A percentile compares a stretch with the other conserved stretches of the same genome.
phyloP scores from a whole-genome alignment of 1,139 yeast species.

The Blastobotrys capitulatus region DNA sequence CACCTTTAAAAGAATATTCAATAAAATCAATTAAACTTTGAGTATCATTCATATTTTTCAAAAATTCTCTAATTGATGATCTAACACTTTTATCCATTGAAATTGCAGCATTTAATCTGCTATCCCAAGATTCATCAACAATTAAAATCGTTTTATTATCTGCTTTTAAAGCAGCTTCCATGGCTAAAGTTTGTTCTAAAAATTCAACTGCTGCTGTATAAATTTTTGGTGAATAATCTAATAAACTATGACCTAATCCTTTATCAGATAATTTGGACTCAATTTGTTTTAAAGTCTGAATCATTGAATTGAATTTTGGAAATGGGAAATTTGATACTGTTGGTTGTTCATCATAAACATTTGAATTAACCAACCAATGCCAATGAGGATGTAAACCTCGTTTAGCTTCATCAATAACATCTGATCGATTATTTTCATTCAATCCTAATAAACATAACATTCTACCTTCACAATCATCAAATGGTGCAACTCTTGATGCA shows the following conservation, averaged over 20 bases:
- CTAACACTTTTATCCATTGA: slow-evolving; percentile 56
- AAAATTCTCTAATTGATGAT: slow-evolving; percentile 30
- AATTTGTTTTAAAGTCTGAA: slow-evolving; percentile 9
- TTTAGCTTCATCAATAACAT: slow-evolving; percentile 73
- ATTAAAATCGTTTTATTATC: slow-evolving; percentile 49
- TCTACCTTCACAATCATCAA: slow-evolving; percentile 65
- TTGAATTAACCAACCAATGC: slow-evolving; percentile 38
- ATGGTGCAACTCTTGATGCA: slow-evolving; percentile 60
- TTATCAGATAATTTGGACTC: slow-evolving; percentile 5
- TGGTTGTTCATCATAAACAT: slow-evolving; percentile 9
- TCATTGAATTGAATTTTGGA: slow-evolving; percentile 23
- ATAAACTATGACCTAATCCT: slow-evolving; percentile 14
- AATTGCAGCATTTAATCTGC: slow-evolving; percentile 65
- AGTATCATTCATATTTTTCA: slow-evolving; percentile 13
- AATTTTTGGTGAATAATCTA: slow-evolving; percentile 19
- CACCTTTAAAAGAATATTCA: slow-evolving; percentile 35
- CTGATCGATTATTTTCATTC: slow-evolving; percentile 52
- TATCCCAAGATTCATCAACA: slow-evolving; percentile 70
- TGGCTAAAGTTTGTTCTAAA: slow-evolving; percentile 49
- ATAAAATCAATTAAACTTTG: not conserved
- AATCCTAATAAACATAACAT: slow-evolving; percentile 64
- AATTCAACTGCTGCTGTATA: slow-evolving; percentile 32
- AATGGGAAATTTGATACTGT: slow-evolving; percentile 1
- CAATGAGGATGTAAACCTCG: slow-evolving; percentile 80
- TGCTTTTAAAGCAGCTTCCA: slow-evolving; percentile 55